Conservation (phyloP, 225 moss, liverwort and hornwort genomes). For the Asterella californica region DNA sequence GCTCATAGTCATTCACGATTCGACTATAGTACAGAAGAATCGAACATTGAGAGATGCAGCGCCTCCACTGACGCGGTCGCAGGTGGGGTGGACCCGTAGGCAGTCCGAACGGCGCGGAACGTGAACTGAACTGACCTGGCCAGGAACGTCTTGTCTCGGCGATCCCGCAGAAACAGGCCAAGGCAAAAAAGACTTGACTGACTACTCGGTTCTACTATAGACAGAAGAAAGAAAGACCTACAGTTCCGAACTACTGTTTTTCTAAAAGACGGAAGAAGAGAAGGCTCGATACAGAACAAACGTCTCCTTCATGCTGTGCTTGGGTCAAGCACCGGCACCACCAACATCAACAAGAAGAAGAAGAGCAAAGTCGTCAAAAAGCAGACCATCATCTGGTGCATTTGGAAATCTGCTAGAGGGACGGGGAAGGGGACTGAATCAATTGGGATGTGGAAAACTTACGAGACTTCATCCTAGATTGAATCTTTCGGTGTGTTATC, state of each 20-base stretch:
- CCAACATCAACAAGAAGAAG: neutral
- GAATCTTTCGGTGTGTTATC: neutral
- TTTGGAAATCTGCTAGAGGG: neutral
- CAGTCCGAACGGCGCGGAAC: neutral
- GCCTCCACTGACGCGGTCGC: neutral
- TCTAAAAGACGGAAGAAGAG: neutral
- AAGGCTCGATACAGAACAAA: too few species aligned
- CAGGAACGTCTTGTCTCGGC: neutral
- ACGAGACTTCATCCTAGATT: slow-evolving; percentile 4
- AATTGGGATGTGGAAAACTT: neutral
- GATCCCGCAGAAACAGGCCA: neutral
- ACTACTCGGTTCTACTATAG: neutral
- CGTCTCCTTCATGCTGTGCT: neutral
- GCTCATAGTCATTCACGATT: neutral
- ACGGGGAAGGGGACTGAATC: neutral
- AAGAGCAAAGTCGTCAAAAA: neutral
- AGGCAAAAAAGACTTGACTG: neutral
- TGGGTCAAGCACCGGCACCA: neutral
- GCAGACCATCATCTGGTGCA: neutral
- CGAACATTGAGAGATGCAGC: neutral
- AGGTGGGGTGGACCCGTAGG: neutral
- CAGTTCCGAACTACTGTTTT: neutral
- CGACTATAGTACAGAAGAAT: neutral
- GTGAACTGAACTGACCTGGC: too few species aligned
- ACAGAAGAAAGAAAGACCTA: neutral